phyloP scores from a whole-genome alignment of 2,329 filamentous ascomycete species.

The Gnomoniopsis sp. region DNA sequence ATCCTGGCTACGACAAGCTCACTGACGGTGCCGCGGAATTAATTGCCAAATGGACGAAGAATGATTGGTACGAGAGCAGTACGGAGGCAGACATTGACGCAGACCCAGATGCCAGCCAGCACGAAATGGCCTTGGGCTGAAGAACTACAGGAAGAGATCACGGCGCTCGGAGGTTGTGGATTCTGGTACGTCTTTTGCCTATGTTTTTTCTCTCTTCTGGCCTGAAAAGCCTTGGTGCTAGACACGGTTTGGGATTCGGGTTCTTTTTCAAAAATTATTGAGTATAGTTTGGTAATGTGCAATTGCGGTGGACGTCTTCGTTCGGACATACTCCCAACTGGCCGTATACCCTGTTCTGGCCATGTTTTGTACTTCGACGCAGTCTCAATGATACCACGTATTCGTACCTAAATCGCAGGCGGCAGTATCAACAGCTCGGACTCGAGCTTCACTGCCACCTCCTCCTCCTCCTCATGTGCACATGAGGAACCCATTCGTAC shows the following conservation, averaged over 20 bases:
- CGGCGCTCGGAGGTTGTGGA: background rate
- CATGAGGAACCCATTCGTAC: background rate
- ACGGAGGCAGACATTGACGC: slow-evolving; percentile 26
- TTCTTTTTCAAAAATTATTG: background rate
- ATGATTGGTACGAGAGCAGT: slow-evolving; percentile 64
- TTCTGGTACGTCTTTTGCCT: background rate
- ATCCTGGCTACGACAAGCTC: slow-evolving; percentile 69
- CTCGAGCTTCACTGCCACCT: background rate
- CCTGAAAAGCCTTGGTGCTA: background rate
- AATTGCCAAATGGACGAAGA: slow-evolving; percentile 62
- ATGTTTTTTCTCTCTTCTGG: background rate
- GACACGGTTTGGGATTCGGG: background rate
- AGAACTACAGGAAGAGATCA: background rate
- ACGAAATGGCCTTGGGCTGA: background rate
- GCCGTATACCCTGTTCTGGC: slow-evolving; percentile 14
- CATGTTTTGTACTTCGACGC: background rate
- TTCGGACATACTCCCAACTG: background rate
- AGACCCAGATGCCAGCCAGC: background rate
- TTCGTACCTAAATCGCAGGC: background rate
- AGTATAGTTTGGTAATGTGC: slow-evolving; percentile 2
- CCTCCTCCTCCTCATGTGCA: background rate
- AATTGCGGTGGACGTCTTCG: background rate
- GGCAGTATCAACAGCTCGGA: background rate
- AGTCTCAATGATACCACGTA: background rate
- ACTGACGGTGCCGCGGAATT: slow-evolving; percentile 62